phyloP scores from a whole-genome alignment of 805 yeast genomes.

The Kregervanrija fluxuum region DNA sequence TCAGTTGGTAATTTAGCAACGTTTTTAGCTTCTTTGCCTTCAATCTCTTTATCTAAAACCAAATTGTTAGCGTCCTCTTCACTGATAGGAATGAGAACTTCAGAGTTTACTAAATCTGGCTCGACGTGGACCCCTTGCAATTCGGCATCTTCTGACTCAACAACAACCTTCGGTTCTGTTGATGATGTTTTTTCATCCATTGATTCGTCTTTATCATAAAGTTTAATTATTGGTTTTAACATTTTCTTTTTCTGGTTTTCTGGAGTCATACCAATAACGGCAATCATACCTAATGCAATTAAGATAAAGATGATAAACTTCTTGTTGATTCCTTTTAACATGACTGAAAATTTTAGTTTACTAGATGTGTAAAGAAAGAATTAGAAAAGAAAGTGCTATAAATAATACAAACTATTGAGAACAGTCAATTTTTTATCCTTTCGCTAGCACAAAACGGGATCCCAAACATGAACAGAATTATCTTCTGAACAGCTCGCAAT shows the following conservation, averaged over 20 bases:
- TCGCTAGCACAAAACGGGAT: conserved; percentile 33
- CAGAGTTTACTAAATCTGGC: background rate
- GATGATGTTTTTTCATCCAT: background rate
- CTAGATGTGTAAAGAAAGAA: too few species aligned
- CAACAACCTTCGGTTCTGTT: background rate
- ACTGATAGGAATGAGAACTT: too few species aligned
- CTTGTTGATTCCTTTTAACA: conserved; percentile 4
- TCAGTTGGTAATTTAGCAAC: conserved; percentile 1
- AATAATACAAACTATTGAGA: too few species aligned
- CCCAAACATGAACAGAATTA: conserved; percentile 84
- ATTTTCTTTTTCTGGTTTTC: conserved; percentile 1
- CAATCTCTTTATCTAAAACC: background rate
- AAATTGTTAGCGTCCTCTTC: background rate
- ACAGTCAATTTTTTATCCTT: too few species aligned
- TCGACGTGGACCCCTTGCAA: conserved; percentile 5
- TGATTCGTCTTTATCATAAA: background rate
- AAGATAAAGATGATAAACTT: conserved; percentile 3
- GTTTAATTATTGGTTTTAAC: conserved; percentile 1
- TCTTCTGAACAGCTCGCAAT: conserved; percentile 77
- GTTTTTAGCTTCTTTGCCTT: conserved; percentile 1
- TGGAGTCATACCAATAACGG: conserved; percentile 9
- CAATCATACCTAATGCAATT: conserved; percentile 5
- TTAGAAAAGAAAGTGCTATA: too few species aligned
- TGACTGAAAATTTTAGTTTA: background rate
- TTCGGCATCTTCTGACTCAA: conserved; percentile 1